Base-by-base conservation (phyloP, 1,284 basidiomycete genomes). In the Trichosporon faecale region DNA sequence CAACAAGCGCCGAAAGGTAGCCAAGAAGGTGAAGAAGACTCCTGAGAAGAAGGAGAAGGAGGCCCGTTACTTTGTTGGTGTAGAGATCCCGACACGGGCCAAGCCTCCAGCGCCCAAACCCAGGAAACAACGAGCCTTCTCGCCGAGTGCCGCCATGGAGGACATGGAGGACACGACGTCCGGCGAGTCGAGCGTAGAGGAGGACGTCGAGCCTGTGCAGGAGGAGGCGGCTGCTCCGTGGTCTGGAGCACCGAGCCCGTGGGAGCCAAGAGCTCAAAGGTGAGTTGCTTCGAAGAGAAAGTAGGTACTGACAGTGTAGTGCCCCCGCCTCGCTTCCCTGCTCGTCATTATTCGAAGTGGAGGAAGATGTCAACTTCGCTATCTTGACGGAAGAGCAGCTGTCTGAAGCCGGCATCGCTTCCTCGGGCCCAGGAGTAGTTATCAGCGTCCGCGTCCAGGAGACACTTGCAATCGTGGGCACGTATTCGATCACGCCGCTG, bases 391-490 rank as follows among this genome's bases (percentile, higher is more conserved):
- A 16, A 66, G 65, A 6, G 70, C 68, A 61, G 8, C 61, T 81
- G 3, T 8, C 14, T 0, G 57, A 61, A 11, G 72, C 74, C 21
- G 78, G 77, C 21, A 16, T 79, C 33, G 40, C 68, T 7, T 33
- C 60, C 0, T 6, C 68, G 1, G 79, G 76, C 0, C 71, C 75
- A 1, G 80, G 78, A 1, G 76, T 79, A 0, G 60, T 82, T 16
- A 55, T 84, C 35, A 76, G 75, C 49, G 66, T 84, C 21, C 69
- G 66, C 3, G 49, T 67, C 6, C 73, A 75, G 0, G 80, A 83
- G 78, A 74, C 68, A 25, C 73, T 82, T 12, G 73, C 75, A 1
- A 55, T 82, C 16, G 77, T 79, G 7, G 84, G 84, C 3, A 71
- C 76, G 5, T 83, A 76, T 68, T 66, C 66, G 2, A 4, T 85